A percentile compares a stretch with the other conserved stretches of the same genome.
phyloP scores from a whole-genome alignment of 148 eudicot genomes.

The Fallopia convolvulus region DNA sequence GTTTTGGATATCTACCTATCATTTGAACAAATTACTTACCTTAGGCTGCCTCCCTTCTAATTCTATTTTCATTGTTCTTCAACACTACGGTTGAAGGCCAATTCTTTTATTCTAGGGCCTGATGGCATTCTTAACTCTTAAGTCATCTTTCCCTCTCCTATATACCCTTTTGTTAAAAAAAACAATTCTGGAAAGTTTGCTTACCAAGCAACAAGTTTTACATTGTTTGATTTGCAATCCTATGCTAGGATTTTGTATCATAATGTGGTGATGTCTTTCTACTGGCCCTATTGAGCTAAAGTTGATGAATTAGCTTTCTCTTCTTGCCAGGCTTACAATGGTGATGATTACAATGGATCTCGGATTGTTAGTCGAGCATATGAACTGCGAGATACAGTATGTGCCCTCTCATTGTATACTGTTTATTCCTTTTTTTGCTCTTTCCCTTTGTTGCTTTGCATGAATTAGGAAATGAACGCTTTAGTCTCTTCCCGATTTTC shows the following conservation, averaged over 20 bases:
- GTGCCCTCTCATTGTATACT: conserved; percentile 10
- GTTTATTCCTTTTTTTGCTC: conserved; percentile 3
- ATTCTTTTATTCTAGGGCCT: too few species aligned
- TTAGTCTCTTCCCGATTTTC: conserved; percentile 1
- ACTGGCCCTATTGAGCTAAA: background rate
- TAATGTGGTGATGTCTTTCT: background rate
- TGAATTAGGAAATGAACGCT: background rate
- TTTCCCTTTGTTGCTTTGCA: conserved; percentile 4
- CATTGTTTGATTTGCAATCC: background rate
- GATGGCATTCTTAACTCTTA: too few species aligned
- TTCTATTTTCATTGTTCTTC: too few species aligned
- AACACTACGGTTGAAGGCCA: too few species aligned
- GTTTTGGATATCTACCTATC: background rate
- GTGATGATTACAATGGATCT: conserved; percentile 97
- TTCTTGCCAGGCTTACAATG: conserved; percentile 65
- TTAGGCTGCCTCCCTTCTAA: background rate
- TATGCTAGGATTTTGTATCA: background rate
- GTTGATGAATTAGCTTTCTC: background rate
- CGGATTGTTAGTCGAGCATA: conserved; percentile 97
- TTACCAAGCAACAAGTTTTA: background rate
- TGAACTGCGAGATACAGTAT: conserved; percentile 94
- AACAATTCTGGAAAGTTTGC: background rate
- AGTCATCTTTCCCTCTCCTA: too few species aligned
- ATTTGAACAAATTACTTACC: background rate
- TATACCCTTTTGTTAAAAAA: too few species aligned